Conservation (phyloP, 805 yeast species). For the Yueomyces sp. region DNA sequence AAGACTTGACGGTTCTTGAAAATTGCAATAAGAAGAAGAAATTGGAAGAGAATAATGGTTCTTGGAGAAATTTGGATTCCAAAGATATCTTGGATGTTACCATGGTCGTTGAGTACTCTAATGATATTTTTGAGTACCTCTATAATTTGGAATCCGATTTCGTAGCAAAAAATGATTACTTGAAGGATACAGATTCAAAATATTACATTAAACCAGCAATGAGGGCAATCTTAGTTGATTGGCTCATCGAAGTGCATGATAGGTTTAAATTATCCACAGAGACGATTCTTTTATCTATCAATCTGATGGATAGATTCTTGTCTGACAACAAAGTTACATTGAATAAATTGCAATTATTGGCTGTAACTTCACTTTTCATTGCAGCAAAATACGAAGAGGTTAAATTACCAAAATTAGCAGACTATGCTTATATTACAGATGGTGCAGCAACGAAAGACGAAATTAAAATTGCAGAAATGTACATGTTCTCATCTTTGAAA, state of each 20-base stretch:
- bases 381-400: slow-evolving; percentile 96
- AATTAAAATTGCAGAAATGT: slow-evolving; percentile 71
- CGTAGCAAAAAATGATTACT: slow-evolving; percentile 52
- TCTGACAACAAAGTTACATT: slow-evolving; percentile 59
- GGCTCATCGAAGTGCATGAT: slow-evolving; percentile 84
- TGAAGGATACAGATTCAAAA: slow-evolving; percentile 36
- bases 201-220: slow-evolving; percentile 61
- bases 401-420: slow-evolving; percentile 69
- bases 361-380: slow-evolving; percentile 72
- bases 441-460: slow-evolving; percentile 76
- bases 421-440: slow-evolving; percentile 79
- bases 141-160: slow-evolving; percentile 53
- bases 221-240: slow-evolving; percentile 78
- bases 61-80: slow-evolving; percentile 43
- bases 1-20: background rate
- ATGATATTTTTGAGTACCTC: slow-evolving; percentile 69
- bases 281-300: slow-evolving; percentile 70
- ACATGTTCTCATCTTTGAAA: slow-evolving; percentile 53
- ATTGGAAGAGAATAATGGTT: background rate
- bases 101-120: slow-evolving; percentile 83
- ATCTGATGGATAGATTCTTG: slow-evolving; percentile 79
- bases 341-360: slow-evolving; percentile 69
- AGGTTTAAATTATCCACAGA: slow-evolving; percentile 75
- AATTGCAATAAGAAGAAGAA: background rate
- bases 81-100: slow-evolving; percentile 61